A percentile compares a stretch with the other conserved stretches of the same genome.
phyloP scores from a whole-genome alignment of 495 filamentous ascomycete species.

The Chaetomidium leptoderma region DNA sequence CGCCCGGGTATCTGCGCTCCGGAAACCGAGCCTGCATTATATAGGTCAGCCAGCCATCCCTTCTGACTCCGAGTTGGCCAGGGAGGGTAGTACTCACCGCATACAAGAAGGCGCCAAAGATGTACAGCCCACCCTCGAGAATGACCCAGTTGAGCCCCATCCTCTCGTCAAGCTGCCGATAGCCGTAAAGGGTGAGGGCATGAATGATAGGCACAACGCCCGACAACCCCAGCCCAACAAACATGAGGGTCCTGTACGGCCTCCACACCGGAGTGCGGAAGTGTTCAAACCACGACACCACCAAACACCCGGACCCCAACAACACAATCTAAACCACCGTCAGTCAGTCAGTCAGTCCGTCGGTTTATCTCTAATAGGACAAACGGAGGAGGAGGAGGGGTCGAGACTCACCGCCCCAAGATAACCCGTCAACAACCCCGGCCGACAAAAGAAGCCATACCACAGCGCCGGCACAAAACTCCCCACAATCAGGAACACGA shows the following conservation, averaged over 20 bases:
- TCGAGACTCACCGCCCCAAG: slow-evolving; percentile 60
- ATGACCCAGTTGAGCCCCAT: slow-evolving; percentile 83
- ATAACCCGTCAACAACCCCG: slow-evolving; percentile 60
- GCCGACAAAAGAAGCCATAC: slow-evolving; percentile 75
- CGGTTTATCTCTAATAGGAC: not conserved
- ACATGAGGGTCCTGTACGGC: slow-evolving; percentile 86
- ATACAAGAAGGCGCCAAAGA: slow-evolving; percentile 80
- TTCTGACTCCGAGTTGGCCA: not conserved
- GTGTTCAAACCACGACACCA: slow-evolving; percentile 68
- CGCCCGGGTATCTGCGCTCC: slow-evolving; percentile 58
- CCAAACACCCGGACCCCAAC: slow-evolving; percentile 67
- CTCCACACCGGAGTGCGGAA: slow-evolving; percentile 81
- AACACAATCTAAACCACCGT: slow-evolving; percentile 60
- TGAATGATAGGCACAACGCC: slow-evolving; percentile 73
- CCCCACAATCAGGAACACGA: slow-evolving; percentile 82
- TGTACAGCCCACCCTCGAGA: slow-evolving; percentile 74
- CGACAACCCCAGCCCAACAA: slow-evolving; percentile 81
- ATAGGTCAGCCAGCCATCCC: not conserved
- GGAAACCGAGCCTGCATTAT: slow-evolving; percentile 48
- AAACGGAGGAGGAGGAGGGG: not conserved
- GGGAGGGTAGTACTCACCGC: slow-evolving; percentile 47
- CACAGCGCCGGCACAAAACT: slow-evolving; percentile 82
- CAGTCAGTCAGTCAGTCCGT: not conserved
- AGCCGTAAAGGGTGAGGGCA: slow-evolving; percentile 57
- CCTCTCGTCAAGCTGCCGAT: slow-evolving; percentile 47